Percentiles rank a stretch among this genome's conserved stretches.
phyloP scores from a whole-genome alignment of 306 rosid genomes.

The Myrica gale region DNA sequence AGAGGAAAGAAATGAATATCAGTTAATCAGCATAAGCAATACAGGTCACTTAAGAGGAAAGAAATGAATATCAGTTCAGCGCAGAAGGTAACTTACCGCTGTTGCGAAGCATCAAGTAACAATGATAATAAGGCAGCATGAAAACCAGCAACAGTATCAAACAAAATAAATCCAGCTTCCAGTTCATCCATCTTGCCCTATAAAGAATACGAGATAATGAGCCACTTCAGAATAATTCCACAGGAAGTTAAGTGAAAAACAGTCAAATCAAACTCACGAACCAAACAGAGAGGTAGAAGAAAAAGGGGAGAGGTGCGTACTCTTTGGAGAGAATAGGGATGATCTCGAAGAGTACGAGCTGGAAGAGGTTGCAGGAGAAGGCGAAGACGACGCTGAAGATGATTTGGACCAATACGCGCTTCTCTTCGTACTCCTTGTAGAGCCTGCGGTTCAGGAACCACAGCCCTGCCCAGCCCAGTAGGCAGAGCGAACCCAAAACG shows the following conservation, averaged over 20 bases:
- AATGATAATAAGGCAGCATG: slow-evolving; percentile 88
- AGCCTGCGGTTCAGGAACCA: slow-evolving; percentile 92
- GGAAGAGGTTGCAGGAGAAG: slow-evolving; percentile 93
- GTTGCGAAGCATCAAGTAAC: slow-evolving; percentile 83
- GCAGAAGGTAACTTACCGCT: slow-evolving; percentile 35
- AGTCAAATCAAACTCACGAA: background rate
- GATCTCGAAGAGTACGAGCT: slow-evolving; percentile 95
- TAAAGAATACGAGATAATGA: slow-evolving; percentile 4
- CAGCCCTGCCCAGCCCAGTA: slow-evolving; percentile 80
- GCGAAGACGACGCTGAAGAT: slow-evolving; percentile 91
- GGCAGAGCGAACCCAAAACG: slow-evolving; percentile 52
- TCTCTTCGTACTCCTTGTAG: slow-evolving; percentile 95
- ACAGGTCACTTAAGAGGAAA: background rate
- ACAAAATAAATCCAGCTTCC: slow-evolving; percentile 85
- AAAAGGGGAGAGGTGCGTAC: slow-evolving; percentile 21
- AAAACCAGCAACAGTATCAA: slow-evolving; percentile 80
- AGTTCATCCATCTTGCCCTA: slow-evolving; percentile 86
- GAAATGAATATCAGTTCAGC: background rate
- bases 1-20: background rate
- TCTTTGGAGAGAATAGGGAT: slow-evolving; percentile 90
- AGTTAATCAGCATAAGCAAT: background rate
- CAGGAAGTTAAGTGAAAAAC: background rate
- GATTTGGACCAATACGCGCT: slow-evolving; percentile 79
- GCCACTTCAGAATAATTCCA: background rate
- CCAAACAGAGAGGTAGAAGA: background rate